phyloP scores from a whole-genome alignment of 2,329 filamentous ascomycete species.

The Curvularia sp. region DNA sequence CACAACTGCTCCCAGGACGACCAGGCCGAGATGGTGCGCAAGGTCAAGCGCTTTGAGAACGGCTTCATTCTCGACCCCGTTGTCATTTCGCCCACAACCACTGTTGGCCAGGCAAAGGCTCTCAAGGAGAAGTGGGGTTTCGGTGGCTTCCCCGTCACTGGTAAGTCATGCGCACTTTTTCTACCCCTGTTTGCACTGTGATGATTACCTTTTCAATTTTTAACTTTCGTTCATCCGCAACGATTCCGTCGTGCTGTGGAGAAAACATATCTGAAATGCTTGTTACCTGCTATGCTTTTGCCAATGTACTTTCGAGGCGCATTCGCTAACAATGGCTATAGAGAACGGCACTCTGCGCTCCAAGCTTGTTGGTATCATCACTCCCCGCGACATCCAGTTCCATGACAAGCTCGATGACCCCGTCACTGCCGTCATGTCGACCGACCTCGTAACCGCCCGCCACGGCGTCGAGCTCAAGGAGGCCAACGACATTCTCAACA shows the following conservation, averaged over 20 bases:
- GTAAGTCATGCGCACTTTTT: slow-evolving; percentile 64
- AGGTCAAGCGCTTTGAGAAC: slow-evolving; percentile 99
- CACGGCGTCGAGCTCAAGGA: slow-evolving; percentile 83
- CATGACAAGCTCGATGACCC: slow-evolving; percentile 75
- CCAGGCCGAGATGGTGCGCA: slow-evolving; percentile 98
- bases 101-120: slow-evolving; percentile 86
- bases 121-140: slow-evolving; percentile 99
- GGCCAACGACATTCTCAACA: slow-evolving; percentile 90
- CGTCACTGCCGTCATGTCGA: slow-evolving; percentile 93
- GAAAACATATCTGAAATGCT: slow-evolving; percentile 60
- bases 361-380: slow-evolving; percentile 96
- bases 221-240: slow-evolving; percentile 99
- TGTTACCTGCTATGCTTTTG: slow-evolving; percentile 11
- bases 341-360: slow-evolving; percentile 92
- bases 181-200: slow-evolving; percentile 58
- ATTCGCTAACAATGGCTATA: slow-evolving; percentile 54
- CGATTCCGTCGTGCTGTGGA: slow-evolving; percentile 89
- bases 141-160: slow-evolving; percentile 96
- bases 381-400: slow-evolving; percentile 97
- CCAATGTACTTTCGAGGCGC: slow-evolving; percentile 8
- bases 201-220: slow-evolving; percentile 72
- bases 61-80: slow-evolving; percentile 97
- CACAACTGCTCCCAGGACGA: slow-evolving; percentile 99
- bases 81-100: slow-evolving; percentile 85
- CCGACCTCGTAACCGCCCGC: slow-evolving; percentile 86